Conservation (phyloP, 306 rosid genomes). For the Pueraria montana region DNA sequence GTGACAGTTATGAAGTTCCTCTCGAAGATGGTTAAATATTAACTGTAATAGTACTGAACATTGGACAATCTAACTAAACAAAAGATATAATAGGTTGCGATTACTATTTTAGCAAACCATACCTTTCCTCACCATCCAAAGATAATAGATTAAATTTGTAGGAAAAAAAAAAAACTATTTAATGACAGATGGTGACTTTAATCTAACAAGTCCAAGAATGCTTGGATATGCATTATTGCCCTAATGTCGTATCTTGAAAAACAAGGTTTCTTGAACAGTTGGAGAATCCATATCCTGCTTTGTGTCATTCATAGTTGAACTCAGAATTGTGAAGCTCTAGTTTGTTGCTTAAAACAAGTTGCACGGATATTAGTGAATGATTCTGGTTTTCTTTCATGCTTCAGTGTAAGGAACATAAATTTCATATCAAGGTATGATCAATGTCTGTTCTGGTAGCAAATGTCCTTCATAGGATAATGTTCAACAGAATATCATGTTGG, state of each 20-base stretch:
- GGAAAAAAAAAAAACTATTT: not conserved
- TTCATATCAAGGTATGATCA: not conserved
- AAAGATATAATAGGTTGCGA: not conserved
- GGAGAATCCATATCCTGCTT: not conserved
- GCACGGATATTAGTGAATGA: not conserved
- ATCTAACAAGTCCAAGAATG: conserved; percentile 14
- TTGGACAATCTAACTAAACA: not conserved
- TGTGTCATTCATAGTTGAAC: conserved; percentile 9
- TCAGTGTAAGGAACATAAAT: not conserved
- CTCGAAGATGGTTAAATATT: too few relatives aligned
- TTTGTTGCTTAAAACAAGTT: not conserved
- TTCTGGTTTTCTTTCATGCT: conserved; percentile 17
- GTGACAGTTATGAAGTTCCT: not conserved
- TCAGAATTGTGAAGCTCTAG: not conserved
- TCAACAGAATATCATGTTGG: not conserved
- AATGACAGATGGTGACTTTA: not conserved
- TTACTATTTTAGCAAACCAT: not conserved
- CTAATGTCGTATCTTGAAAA: not conserved
- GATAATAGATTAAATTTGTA: conserved; percentile 7
- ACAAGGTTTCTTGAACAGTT: not conserved
- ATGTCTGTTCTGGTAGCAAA: not conserved
- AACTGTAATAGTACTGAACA: not conserved
- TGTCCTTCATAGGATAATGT: not conserved
- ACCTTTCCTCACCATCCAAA: conserved; percentile 27
- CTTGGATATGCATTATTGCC: not conserved